A percentile compares a stretch with the other conserved stretches of the same genome.
phyloP scores from a whole-genome alignment of 78 protist genomes.

The Chrysochromulina tobinii region DNA sequence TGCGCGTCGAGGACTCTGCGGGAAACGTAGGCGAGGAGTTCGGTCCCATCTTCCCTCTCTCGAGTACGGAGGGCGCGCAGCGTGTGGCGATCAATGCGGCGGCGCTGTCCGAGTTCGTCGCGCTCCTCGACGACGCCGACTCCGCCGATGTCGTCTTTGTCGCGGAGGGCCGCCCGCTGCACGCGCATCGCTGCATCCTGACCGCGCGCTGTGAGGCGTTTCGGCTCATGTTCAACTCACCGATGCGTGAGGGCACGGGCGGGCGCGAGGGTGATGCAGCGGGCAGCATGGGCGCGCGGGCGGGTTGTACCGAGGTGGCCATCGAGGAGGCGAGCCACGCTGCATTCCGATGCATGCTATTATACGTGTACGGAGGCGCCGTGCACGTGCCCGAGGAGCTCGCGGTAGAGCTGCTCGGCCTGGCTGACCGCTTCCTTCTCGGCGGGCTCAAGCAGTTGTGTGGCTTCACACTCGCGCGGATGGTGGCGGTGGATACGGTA shows the following conservation, averaged over 20 bases:
- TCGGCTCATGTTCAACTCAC: background rate
- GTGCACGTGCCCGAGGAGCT: background rate
- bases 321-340: background rate
- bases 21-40: background rate
- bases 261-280: background rate
- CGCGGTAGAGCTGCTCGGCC: slow-evolving; percentile 9
- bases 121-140: background rate
- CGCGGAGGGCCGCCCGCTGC: background rate
- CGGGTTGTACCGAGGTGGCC: background rate
- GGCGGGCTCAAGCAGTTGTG: background rate
- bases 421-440: slow-evolving; percentile 23
- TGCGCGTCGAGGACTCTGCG: background rate
- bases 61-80: background rate
- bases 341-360: background rate
- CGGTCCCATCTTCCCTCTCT: background rate
- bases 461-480: background rate
- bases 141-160: slow-evolving; percentile 15
- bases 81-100: background rate
- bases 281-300: background rate
- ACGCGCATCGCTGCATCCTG: slow-evolving; percentile 38
- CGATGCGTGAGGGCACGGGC: background rate
- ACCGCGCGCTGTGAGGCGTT: slow-evolving; percentile 13
- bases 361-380: slow-evolving; percentile 14
- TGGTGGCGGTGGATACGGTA: background rate
- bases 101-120: background rate